Evolutionary conservation across 805 yeast genomes (phyloP), one percentile per base, ranked within the genome.

Genomic region (Candida andamanensis): DNA sequence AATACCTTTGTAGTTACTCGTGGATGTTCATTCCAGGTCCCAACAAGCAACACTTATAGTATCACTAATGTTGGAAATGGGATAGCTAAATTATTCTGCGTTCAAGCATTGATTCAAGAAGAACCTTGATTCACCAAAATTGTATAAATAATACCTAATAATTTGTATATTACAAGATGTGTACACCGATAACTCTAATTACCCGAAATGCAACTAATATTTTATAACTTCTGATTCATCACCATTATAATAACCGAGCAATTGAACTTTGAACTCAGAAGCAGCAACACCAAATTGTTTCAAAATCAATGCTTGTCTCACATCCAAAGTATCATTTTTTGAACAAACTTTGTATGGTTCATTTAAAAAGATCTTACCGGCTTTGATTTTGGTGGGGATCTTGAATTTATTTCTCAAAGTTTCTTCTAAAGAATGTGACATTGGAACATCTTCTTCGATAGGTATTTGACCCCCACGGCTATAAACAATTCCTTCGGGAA

Each of bases 251-350:
- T 72, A 85, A 13, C 92, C 96, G 46, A 78, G 62, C 41, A 83
- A 63, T 47, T 76, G 72, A 32, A 92, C 94, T 59, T 79, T 85
- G 63, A 90, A 92, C 54, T 85, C 87, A 27, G 96, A 74, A 35
- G 87, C 86, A 9, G 97, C 97, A 36, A 94, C 76, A 51, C 99
- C 99, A 58, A 92, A 94, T 47, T 85, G 92, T 63, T 92, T 92
- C 58, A 92, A 71, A 35, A 92, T 77, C 45, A 92, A 73, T 15
- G 97, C 94, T 64, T 92, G 94, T 50, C 83, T 81, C 30, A 89
- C 92, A 59, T 86, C 95, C 40, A 94, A 70, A 17, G 71, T 67
- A 37, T 87, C 85, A 25, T 95, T 96, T 47, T 80, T 66, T 34
- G 67, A 68, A 61, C 95, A 85, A 23, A 94, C 96, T 28, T 70